phyloP scores from a whole-genome alignment of 139 green algal genomes.

The Diplosphaera chodatii region DNA sequence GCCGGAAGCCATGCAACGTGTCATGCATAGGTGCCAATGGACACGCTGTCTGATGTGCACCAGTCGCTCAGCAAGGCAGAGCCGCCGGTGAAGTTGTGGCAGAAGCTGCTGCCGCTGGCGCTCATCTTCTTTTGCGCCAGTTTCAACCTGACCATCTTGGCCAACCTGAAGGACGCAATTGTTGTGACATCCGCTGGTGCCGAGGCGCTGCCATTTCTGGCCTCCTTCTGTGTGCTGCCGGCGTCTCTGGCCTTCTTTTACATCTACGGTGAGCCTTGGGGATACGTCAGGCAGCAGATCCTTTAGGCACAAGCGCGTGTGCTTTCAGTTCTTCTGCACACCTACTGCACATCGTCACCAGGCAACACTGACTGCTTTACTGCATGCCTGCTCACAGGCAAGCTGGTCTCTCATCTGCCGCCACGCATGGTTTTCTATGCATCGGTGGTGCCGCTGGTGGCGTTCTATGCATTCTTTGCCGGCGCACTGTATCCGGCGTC shows the following conservation, averaged over 20 bases:
- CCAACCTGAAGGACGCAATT: slow-evolving; percentile 69
- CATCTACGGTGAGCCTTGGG: slow-evolving; percentile 29
- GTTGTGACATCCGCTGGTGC: slow-evolving; percentile 71
- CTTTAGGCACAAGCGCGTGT: too few species aligned
- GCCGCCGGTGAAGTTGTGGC: slow-evolving; percentile 45
- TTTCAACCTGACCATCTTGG: slow-evolving; percentile 77
- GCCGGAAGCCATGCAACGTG: too few species aligned
- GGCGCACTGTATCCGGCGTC: slow-evolving; percentile 63
- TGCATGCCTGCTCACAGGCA: background rate
- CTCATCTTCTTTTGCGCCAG: slow-evolving; percentile 71
- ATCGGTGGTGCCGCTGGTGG: slow-evolving; percentile 53
- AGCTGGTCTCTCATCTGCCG: background rate
- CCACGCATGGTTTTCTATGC: slow-evolving; percentile 57
- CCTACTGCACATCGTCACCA: too few species aligned
- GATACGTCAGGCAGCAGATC: too few species aligned
- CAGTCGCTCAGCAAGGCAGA: slow-evolving; percentile 17
- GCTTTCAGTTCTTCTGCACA: too few species aligned
- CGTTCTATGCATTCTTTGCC: slow-evolving; percentile 71
- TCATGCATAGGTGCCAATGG: slow-evolving; percentile 40
- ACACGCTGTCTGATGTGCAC: slow-evolving; percentile 20
- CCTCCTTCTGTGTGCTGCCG: slow-evolving; percentile 68
- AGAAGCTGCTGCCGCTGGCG: slow-evolving; percentile 63
- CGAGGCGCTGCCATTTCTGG: slow-evolving; percentile 77
- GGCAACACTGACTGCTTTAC: too few species aligned
- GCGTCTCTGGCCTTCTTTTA: slow-evolving; percentile 70